These are phyloP conservation scores for Polymyxa betae DNA, from an alignment of 208 protist species.

Conservation along the genomic window DNA sequence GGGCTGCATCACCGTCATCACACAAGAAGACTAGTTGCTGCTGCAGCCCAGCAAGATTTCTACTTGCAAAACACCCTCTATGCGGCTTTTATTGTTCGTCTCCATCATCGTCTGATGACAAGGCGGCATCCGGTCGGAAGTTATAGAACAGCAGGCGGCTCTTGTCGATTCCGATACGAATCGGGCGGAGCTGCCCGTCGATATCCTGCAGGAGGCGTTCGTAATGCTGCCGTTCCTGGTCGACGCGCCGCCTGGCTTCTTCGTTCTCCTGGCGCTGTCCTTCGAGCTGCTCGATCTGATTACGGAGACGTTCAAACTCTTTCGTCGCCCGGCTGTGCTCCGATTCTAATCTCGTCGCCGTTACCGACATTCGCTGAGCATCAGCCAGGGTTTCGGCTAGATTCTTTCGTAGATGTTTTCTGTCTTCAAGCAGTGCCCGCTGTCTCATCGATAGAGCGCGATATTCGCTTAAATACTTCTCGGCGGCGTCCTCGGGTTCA, in stretches of 20 bases:
- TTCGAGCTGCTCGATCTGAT: background rate
- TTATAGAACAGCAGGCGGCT: background rate
- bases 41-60: too few species aligned
- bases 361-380: background rate
- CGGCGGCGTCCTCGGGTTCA: background rate
- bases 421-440: background rate
- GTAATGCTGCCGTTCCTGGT: background rate
- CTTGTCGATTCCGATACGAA: slow-evolving; percentile 42
- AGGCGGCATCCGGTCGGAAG: background rate
- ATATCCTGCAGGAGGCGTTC: background rate
- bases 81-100: too few species aligned
- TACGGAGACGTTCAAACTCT: background rate
- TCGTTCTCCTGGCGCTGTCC: background rate
- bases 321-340: background rate
- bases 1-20: too few species aligned
- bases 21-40: too few species aligned
- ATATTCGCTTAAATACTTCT: slow-evolving; percentile 12
- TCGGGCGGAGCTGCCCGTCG: background rate
- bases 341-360: background rate
- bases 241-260: background rate
- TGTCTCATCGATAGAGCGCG: background rate
- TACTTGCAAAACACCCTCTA: too few species aligned
- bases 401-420: background rate
- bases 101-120: background rate
- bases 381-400: background rate